A percentile compares a stretch with the other conserved stretches of the same genome.
Evolutionary conservation across 495 filamentous ascomycete genomes (phyloP).

Genomic region (Penicillium tannophilum): DNA sequence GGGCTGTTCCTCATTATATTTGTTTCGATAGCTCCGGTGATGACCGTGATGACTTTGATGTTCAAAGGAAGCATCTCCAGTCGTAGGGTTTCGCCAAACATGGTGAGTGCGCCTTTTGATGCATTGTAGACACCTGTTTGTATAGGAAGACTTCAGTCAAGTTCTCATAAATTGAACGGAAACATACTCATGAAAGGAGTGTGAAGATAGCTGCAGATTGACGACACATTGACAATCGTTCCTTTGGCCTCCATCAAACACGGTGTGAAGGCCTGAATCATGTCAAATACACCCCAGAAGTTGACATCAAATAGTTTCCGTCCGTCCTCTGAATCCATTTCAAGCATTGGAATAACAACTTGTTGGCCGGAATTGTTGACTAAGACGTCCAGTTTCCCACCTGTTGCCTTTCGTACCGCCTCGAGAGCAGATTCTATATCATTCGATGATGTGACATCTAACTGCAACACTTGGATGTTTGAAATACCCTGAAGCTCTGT

Average conservation of each 20-base stretch:
- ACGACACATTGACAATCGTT: conserved; percentile 45
- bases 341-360: conserved; percentile 54
- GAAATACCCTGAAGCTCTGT: conserved; percentile 20
- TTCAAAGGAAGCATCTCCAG: conserved; percentile 35
- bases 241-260: conserved; percentile 55
- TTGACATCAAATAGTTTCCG: conserved; percentile 63
- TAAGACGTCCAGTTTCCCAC: conserved; percentile 61
- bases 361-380: conserved; percentile 68
- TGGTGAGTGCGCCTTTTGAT: conserved; percentile 32
- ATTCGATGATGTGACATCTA: conserved; percentile 21
- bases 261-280: conserved; percentile 57
- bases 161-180: neutral
- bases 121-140: conserved; percentile 34
- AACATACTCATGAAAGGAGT: conserved; percentile 24
- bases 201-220: conserved; percentile 3
- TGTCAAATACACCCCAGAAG: conserved; percentile 58
- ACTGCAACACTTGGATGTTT: conserved; percentile 18
- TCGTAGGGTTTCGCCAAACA: conserved; percentile 29
- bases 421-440: conserved; percentile 31
- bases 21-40: conserved; percentile 24
- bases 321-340: conserved; percentile 52
- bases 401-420: conserved; percentile 57
- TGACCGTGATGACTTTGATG: conserved; percentile 43
- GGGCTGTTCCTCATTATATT: conserved; percentile 7
- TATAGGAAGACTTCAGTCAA: neutral